Base-by-base conservation (phyloP, 2,329 filamentous ascomycete genomes). In the Emergomyces orientalis region DNA sequence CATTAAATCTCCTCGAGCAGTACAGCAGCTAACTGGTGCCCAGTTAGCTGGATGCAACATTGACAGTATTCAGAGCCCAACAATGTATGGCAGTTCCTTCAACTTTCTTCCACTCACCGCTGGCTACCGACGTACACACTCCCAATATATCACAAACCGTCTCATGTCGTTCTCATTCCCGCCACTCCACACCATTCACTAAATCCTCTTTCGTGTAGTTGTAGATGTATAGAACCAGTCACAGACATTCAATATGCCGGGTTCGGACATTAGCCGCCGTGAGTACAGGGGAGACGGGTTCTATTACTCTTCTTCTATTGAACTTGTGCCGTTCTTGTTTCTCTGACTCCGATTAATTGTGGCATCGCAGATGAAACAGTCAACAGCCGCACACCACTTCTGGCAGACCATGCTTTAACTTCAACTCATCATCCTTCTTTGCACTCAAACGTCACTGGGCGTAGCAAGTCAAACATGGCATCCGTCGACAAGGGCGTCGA, bases 381-480 rank as follows among this genome's bases (percentile, higher is more conserved):
- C 17, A 22, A 57, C 39, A 45, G 39, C n/a, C 56, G 39, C 14
- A 58, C 56, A 11, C 56, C 56, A 9, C 56, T 58, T 11, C 56
- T 58, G 39, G 13, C 22, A 3, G 39, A 6, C 6, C 56, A 11
- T 58, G 14, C 1, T n/a, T 56, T 32, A 13, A 25, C 37, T 58
- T 45, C 37, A 45, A 19, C 39, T 9, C 39, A 32, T 45, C 22
- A 25, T 8, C 39, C 7, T 43, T 45, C 39, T 58, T n/a, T 45
- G 22, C 22, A 30, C 25, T 30, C 22, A 32, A 45, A 25, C 39
- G 8, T 45, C 39, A 8, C 56, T 1, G 25, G 34, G 14, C 1
- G 22, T 17, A 45, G 39, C 56, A 43, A 27, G 32, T n/a, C 59
- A 41, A 43, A 17, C 30, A 61, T 61, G 59, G 49, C n/a, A 17